Base-by-base conservation (phyloP, 495 filamentous ascomycete genomes). In the Collariella sp. region DNA sequence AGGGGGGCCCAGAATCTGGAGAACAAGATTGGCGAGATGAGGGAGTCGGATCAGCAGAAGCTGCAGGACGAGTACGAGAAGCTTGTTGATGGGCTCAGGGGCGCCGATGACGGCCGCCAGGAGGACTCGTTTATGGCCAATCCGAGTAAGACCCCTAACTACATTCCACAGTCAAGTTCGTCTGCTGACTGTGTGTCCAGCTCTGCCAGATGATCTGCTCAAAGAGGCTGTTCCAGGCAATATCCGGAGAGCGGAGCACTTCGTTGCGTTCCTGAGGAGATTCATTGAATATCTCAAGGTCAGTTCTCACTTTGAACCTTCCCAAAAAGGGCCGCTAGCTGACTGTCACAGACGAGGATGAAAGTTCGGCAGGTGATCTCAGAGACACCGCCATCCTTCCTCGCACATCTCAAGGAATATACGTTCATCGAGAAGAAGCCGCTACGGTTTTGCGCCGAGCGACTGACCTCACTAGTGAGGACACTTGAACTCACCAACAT, bases 401-500 rank as follows among this genome's bases (percentile, higher is more conserved):
- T 99, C 9, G 82, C 84, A 16, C 93, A 99, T 72, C 75, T 97
- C 11, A 94, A 90, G 62, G 93, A 99, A 49, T 79, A 94, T 24
- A 97, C 94, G 1, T 97, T 90, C 63, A 99, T 99, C 62, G 93
- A 99, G 66, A 88, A 87, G 67, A 99, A 99, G 63, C 93, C 93
- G 0, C 69, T 98, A n/a, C 74, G 82, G 55, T 98, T 97, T 67
- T 99, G 93, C 62, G 88, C 94, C 1, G 94, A 99, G 70, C 84
- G 93, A 29, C 72, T 99, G 6, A 95, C 91, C 2, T 97, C 91
- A 2, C 84, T 99, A 0, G 93, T 97, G 18, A 81, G 94, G 46
- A 97, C 94, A 0, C 80, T 99, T 22, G 94, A 99, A 64, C 84
- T 99, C 46, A 90, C 90, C 18, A 96, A 95, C 58, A 95, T 99